These are phyloP conservation scores for Penicillium nucicola DNA, from an alignment of 495 filamentous ascomycete species.

Conservation along the genomic window DNA sequence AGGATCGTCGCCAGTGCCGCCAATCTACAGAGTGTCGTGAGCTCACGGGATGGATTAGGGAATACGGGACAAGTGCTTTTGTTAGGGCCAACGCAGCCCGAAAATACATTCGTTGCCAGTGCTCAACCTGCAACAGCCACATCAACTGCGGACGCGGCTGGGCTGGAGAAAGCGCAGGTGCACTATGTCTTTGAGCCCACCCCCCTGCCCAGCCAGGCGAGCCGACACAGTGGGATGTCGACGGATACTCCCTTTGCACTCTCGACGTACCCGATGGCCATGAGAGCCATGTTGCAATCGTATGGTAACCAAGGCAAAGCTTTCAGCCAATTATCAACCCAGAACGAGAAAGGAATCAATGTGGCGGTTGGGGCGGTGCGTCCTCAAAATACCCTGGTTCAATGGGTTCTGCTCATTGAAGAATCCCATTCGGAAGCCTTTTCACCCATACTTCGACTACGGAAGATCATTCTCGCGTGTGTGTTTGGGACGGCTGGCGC, in stretches of 20 bases:
- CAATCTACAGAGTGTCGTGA: slow-evolving; percentile 54
- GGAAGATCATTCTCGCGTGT: slow-evolving; percentile 75
- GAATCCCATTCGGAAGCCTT: slow-evolving; percentile 70
- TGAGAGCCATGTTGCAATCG: slow-evolving; percentile 47
- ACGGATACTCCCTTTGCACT: slow-evolving; percentile 53
- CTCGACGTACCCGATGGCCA: slow-evolving; percentile 53
- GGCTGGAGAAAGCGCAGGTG: slow-evolving; percentile 22
- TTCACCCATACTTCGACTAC: slow-evolving; percentile 66
- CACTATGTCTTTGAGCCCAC: slow-evolving; percentile 44
- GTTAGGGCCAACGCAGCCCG: slow-evolving; percentile 58
- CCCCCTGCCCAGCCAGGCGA: slow-evolving; percentile 22
- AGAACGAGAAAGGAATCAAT: slow-evolving; percentile 60
- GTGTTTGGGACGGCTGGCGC: slow-evolving; percentile 78
- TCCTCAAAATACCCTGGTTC: slow-evolving; percentile 58
- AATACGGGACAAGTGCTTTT: slow-evolving; percentile 63
- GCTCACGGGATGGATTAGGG: slow-evolving; percentile 64
- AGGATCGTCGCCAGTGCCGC: slow-evolving; percentile 65
- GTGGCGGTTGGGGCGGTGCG: slow-evolving; percentile 74
- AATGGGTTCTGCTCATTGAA: slow-evolving; percentile 82
- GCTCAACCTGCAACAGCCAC: slow-evolving; percentile 22
- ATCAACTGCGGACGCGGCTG: slow-evolving; percentile 10
- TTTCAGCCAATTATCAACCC: slow-evolving; percentile 60
- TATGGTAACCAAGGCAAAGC: slow-evolving; percentile 62
- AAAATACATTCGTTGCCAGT: slow-evolving; percentile 58
- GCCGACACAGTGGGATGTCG: slow-evolving; percentile 48